These are phyloP conservation scores for Allodekkera sacchari DNA, from an alignment of 805 yeast species.

Conservation along the genomic window DNA sequence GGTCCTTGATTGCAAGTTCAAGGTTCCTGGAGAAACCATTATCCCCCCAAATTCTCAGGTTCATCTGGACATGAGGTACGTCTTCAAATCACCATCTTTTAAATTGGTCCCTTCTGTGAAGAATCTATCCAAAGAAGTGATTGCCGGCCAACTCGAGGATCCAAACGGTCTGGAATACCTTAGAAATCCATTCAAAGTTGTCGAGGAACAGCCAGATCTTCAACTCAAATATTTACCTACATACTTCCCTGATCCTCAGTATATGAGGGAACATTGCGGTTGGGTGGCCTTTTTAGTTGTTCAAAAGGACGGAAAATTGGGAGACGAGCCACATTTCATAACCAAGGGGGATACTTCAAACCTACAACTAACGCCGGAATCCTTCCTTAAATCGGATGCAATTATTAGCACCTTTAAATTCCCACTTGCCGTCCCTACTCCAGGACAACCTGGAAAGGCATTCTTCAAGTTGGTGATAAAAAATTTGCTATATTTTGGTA, in stretches of 20 bases:
- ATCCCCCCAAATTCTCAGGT: conserved; percentile 68
- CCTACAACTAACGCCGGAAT: conserved; percentile 42
- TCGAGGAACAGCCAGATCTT: conserved; percentile 59
- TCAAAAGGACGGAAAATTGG: conserved; percentile 74
- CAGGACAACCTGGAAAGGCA: conserved; percentile 55
- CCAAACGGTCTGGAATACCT: conserved; percentile 56
- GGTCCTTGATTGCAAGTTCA: conserved; percentile 61
- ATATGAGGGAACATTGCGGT: conserved; percentile 25
- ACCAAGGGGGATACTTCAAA: conserved; percentile 48
- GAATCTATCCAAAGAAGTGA: conserved; percentile 26
- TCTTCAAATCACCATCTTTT: conserved; percentile 66
- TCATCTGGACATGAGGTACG: conserved; percentile 66
- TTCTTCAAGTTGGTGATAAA: conserved; percentile 65
- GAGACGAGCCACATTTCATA: conserved; percentile 55
- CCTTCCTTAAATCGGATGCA: conserved; percentile 37
- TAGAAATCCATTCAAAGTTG: conserved; percentile 62
- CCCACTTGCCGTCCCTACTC: conserved; percentile 68
- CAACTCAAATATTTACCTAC: conserved; percentile 61
- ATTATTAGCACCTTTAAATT: conserved; percentile 68
- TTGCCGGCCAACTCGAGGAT: conserved; percentile 36
- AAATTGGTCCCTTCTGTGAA: conserved; percentile 44
- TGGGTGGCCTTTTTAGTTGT: conserved; percentile 67
- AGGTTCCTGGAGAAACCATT: conserved; percentile 77
- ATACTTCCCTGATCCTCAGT: conserved; percentile 53
- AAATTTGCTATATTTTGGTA: conserved; percentile 73